Evolutionary conservation across 805 yeast species (phyloP).

Genomic region (Candida montana): DNA sequence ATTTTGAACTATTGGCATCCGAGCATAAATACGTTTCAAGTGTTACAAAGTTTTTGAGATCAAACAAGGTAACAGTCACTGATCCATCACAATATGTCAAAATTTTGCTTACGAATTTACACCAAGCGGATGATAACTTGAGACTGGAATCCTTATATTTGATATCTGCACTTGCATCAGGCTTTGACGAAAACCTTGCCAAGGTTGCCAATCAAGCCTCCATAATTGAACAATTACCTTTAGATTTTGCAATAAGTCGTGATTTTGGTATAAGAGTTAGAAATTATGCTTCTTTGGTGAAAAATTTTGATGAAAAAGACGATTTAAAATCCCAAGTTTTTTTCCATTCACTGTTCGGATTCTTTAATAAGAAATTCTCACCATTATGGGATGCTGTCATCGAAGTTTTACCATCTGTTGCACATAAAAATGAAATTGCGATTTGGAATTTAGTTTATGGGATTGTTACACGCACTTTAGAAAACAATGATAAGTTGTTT

Average conservation of each 20-base stretch:
- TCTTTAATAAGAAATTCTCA: slow-evolving; percentile 66
- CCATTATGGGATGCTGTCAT: slow-evolving; percentile 81
- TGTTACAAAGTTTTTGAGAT: slow-evolving; percentile 11
- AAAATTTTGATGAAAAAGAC: slow-evolving; percentile 24
- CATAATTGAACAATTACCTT: slow-evolving; percentile 67
- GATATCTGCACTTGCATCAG: slow-evolving; percentile 28
- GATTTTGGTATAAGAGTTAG: slow-evolving; percentile 70
- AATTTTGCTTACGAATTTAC: slow-evolving; percentile 33
- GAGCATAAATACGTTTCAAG: slow-evolving; percentile 17
- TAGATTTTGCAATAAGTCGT: slow-evolving; percentile 63
- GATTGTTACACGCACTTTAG: slow-evolving; percentile 25
- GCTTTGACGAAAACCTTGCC: slow-evolving; percentile 29
- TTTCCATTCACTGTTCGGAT: slow-evolving; percentile 57
- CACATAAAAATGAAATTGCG: slow-evolving; percentile 33
- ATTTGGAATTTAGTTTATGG: slow-evolving; percentile 52
- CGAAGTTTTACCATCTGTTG: slow-evolving; percentile 49
- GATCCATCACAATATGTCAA: slow-evolving; percentile 16
- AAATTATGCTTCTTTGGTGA: slow-evolving; percentile 42
- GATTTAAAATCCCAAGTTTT: slow-evolving; percentile 28
- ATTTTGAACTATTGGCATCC: slow-evolving; percentile 18
- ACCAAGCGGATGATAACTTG: slow-evolving; percentile 43
- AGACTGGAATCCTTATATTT: slow-evolving; percentile 50
- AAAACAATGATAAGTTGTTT: slow-evolving; percentile 1
- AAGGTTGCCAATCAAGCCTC: slow-evolving; percentile 44
- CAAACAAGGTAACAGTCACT: slow-evolving; percentile 1